Percentiles rank a stretch among this genome's conserved stretches.
Evolutionary conservation across 192 early-diverging fungal genomes (phyloP).

Genomic region (Backusella tuberculispora): DNA sequence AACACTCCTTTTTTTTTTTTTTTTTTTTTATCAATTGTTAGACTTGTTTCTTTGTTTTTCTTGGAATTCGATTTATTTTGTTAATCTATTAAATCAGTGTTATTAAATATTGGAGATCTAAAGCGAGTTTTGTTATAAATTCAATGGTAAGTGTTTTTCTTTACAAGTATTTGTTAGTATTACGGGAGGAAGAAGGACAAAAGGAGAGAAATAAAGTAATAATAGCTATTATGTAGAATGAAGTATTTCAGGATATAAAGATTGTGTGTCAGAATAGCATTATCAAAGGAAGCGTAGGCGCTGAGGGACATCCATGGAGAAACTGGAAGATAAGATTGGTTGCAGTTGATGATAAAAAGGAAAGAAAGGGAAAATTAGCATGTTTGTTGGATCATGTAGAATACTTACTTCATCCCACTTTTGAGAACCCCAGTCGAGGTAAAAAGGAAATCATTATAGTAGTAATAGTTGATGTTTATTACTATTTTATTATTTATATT

Average conservation of each 20-base stretch:
- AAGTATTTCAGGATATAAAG: constrained; percentile 15
- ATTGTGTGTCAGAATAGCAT: constrained; percentile 30
- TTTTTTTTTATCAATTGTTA: too few species aligned
- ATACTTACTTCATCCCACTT: constrained; percentile 52
- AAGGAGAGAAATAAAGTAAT: background rate
- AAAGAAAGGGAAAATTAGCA: constrained; percentile 39
- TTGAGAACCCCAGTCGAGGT: constrained; percentile 49
- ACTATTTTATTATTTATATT: background rate
- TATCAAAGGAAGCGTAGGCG: constrained; percentile 16
- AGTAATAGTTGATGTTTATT: background rate
- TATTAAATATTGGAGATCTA: too few species aligned
- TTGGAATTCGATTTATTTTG: too few species aligned
- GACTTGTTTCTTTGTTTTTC: too few species aligned
- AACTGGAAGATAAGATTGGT: constrained; percentile 51
- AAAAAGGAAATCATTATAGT: background rate
- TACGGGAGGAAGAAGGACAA: background rate
- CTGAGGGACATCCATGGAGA: constrained; percentile 44
- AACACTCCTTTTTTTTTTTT: too few species aligned
- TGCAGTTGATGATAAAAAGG: constrained; percentile 45
- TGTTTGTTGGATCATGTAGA: constrained; percentile 47
- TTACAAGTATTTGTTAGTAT: background rate
- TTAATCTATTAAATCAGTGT: too few species aligned
- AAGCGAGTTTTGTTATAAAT: background rate
- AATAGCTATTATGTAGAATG: background rate
- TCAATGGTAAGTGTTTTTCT: background rate